A percentile compares a stretch with the other conserved stretches of the same genome.
phyloP scores from a whole-genome alignment of 2,329 filamentous ascomycete genomes.

The Exophiala sp. region DNA sequence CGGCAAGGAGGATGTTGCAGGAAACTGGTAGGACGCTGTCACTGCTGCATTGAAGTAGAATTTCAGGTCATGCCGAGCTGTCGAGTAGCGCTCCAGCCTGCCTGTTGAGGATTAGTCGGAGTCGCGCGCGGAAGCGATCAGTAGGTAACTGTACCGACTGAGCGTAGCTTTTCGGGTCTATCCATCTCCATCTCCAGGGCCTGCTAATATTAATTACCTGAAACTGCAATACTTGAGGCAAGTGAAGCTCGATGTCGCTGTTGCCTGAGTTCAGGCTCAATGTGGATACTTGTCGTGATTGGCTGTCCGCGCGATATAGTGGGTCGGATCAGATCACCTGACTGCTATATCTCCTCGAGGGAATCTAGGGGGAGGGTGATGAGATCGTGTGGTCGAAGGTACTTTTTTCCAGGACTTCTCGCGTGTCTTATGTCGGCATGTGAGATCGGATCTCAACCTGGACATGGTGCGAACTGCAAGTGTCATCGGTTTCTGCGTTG shows the following conservation, averaged over 20 bases:
- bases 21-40: conserved; percentile 9
- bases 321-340: too few species aligned
- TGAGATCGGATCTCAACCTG: not conserved
- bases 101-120: not conserved
- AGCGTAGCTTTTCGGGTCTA: conserved; percentile 2
- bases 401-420: too few species aligned
- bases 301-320: too few species aligned
- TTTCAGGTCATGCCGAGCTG: conserved; percentile 10
- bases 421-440: too few species aligned
- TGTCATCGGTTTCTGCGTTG: not conserved
- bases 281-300: too few species aligned
- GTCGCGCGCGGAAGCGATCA: not conserved
- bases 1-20: not conserved
- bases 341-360: too few species aligned
- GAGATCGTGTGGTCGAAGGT: too few species aligned
- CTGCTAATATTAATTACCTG: not conserved
- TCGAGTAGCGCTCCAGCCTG: conserved; percentile 12
- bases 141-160: conserved; percentile 5
- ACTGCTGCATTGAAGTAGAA: conserved; percentile 10
- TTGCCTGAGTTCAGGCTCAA: not conserved
- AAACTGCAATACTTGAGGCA: not conserved
- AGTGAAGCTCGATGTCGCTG: not conserved
- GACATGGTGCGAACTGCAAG: not conserved
- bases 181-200: not conserved
- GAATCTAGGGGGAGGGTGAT: too few species aligned